phyloP scores from a whole-genome alignment of 73 alveolate species.

The Symbiodinium pilosum region DNA sequence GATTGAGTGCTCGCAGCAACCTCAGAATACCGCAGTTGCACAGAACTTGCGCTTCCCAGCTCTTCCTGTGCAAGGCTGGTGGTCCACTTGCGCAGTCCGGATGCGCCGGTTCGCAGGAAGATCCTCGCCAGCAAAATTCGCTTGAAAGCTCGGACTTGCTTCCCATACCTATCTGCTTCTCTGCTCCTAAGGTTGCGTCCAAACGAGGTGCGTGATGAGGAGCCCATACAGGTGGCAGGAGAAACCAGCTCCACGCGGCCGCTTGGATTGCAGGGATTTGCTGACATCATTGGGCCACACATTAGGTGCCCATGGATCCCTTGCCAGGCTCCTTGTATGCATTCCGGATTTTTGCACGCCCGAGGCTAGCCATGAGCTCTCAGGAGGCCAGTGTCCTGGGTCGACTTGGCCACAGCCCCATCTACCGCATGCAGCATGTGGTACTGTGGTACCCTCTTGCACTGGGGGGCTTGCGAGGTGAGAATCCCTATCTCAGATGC shows the following conservation, averaged over 20 bases:
- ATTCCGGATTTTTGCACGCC: background rate
- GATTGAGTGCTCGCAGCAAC: constrained; percentile 76
- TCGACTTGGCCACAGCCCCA: constrained; percentile 17
- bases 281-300: background rate
- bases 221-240: constrained; percentile 69
- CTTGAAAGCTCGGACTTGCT: background rate
- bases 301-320: background rate
- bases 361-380: constrained; percentile 58
- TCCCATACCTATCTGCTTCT: background rate
- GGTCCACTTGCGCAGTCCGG: constrained; percentile 43
- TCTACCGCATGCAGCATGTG: background rate
- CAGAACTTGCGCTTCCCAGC: too few relatives aligned
- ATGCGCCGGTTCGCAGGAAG: constrained; percentile 54
- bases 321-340: background rate
- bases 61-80: background rate
- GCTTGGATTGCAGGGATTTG: background rate
- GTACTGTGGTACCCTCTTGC: background rate
- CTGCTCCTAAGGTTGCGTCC: constrained; percentile 27
- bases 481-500: constrained; percentile 88
- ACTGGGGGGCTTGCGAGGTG: constrained; percentile 26
- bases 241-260: constrained; percentile 79
- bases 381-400: constrained; percentile 54
- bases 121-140: background rate
- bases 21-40: background rate
- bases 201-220: constrained; percentile 72